These are phyloP conservation scores for Claviceps lovelessii DNA, from an alignment of 2,329 filamentous ascomycete genomes.

Conservation along the genomic window DNA sequence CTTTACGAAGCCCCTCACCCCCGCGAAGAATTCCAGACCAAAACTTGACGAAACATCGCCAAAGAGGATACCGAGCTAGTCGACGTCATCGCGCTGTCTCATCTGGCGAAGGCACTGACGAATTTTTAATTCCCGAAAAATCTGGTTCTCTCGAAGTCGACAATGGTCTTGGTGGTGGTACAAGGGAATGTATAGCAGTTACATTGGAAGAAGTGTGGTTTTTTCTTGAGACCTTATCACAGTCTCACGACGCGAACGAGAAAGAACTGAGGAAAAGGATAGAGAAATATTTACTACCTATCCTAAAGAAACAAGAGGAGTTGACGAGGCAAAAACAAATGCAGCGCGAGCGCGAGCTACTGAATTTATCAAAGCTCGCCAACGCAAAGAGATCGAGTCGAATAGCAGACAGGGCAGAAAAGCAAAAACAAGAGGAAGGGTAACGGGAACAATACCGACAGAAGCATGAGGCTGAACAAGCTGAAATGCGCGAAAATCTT, in stretches of 20 bases:
- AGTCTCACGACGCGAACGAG: slow-evolving; percentile 72
- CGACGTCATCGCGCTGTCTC: slow-evolving; percentile 54
- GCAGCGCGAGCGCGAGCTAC: slow-evolving; percentile 61
- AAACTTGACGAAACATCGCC: slow-evolving; percentile 43
- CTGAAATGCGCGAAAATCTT: slow-evolving; percentile 53
- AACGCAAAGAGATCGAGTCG: slow-evolving; percentile 87
- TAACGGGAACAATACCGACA: slow-evolving; percentile 50
- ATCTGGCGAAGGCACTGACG: slow-evolving; percentile 9
- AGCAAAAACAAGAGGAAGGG: slow-evolving; percentile 59
- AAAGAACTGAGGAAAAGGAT: slow-evolving; percentile 60
- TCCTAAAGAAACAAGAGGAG: slow-evolving; percentile 67
- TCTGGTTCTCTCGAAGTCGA: slow-evolving; percentile 16
- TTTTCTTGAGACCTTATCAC: slow-evolving; percentile 57
- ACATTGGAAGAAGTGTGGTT: slow-evolving; percentile 61
- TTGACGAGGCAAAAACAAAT: slow-evolving; percentile 55
- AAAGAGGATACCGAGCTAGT: slow-evolving; percentile 46
- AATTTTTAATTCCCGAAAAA: slow-evolving; percentile 17
- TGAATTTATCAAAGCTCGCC: slow-evolving; percentile 75
- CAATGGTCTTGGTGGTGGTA: slow-evolving; percentile 58
- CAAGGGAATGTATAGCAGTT: slow-evolving; percentile 84
- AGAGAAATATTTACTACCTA: slow-evolving; percentile 64
- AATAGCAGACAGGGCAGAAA: slow-evolving; percentile 68
- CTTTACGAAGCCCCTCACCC: slow-evolving; percentile 55
- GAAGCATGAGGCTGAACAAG: slow-evolving; percentile 39
- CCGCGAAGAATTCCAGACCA: slow-evolving; percentile 48